Evolutionary conservation across 2,329 filamentous ascomycete genomes (phyloP).

Genomic region (Curvularia verruculosa): DNA sequence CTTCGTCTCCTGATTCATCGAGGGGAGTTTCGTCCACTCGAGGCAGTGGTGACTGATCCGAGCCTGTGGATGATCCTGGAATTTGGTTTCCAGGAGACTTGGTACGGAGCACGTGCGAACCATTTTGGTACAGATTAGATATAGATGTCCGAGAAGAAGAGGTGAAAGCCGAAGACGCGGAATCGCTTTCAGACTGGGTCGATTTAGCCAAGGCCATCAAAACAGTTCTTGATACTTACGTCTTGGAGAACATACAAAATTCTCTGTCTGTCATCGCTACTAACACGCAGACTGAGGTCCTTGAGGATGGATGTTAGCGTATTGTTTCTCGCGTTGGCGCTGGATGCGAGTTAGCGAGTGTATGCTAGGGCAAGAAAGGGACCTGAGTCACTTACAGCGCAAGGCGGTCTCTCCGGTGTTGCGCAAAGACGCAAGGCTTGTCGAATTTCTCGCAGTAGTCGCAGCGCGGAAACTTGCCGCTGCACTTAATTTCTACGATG

Average conservation of each 20-base stretch:
- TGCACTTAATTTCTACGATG: conserved; percentile 43
- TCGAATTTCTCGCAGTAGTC: conserved; percentile 37
- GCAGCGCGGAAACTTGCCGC: conserved; percentile 39
- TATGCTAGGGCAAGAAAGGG: background rate
- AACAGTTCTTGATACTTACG: conserved; percentile 4
- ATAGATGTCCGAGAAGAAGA: conserved; percentile 8
- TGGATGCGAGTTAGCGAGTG: conserved; percentile 7
- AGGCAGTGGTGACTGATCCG: conserved; percentile 4
- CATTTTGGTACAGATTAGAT: background rate
- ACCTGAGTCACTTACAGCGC: conserved; percentile 26
- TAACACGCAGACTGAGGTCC: conserved; percentile 23
- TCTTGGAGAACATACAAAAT: conserved; percentile 21
- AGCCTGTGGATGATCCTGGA: background rate
- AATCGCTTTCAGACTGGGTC: conserved; percentile 10
- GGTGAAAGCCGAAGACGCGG: background rate
- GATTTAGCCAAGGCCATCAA: background rate
- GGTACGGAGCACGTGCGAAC: background rate
- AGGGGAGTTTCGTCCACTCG: conserved; percentile 1
- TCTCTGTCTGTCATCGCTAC: conserved; percentile 15
- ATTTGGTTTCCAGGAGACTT: background rate
- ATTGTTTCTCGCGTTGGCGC: conserved; percentile 23
- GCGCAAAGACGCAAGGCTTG: conserved; percentile 37
- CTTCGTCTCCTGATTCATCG: conserved; percentile 2
- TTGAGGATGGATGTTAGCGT: conserved; percentile 19
- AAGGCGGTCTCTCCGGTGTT: conserved; percentile 36